A percentile compares a stretch with the other conserved stretches of the same genome.
Evolutionary conservation across 1,139 yeast genomes (phyloP).

Genomic region (Yamadazyma oceani): DNA sequence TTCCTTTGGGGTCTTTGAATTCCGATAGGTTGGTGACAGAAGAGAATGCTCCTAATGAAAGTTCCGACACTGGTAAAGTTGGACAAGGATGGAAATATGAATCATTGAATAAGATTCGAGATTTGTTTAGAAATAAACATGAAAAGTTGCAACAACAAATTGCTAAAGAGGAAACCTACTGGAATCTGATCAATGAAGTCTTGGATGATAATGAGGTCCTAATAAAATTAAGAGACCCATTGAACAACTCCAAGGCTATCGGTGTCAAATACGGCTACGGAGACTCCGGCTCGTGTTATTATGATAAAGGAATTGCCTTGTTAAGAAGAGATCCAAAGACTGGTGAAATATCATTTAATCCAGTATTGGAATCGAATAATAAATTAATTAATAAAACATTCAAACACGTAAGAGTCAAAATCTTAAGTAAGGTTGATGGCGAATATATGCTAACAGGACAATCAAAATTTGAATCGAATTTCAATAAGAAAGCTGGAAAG

Average conservation of each 20-base stretch:
- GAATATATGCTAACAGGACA: conserved; percentile 54
- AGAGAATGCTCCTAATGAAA: conserved; percentile 19
- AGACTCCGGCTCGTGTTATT: conserved; percentile 80
- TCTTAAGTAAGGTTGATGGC: conserved; percentile 52
- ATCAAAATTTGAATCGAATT: conserved; percentile 30
- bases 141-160: conserved; percentile 54
- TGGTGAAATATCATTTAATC: conserved; percentile 38
- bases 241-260: conserved; percentile 46
- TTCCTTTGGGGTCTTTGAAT: conserved; percentile 78
- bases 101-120: conserved; percentile 58
- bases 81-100: conserved; percentile 89
- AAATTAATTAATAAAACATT: conserved; percentile 28
- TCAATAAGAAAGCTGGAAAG: conserved; percentile 24
- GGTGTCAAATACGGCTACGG: conserved; percentile 90
- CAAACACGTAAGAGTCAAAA: conserved; percentile 52
- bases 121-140: conserved; percentile 52
- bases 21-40: conserved; percentile 52
- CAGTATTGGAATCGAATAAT: conserved; percentile 22
- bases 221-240: conserved; percentile 63
- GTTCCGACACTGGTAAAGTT: conserved; percentile 38
- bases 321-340: conserved; percentile 42
- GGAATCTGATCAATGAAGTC: conserved; percentile 61
- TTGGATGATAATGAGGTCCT: conserved; percentile 65
- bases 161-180: conserved; percentile 64
- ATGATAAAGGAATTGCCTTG: conserved; percentile 74